Base-by-base conservation (phyloP, 495 filamentous ascomycete genomes). In the Podospora sp. region DNA sequence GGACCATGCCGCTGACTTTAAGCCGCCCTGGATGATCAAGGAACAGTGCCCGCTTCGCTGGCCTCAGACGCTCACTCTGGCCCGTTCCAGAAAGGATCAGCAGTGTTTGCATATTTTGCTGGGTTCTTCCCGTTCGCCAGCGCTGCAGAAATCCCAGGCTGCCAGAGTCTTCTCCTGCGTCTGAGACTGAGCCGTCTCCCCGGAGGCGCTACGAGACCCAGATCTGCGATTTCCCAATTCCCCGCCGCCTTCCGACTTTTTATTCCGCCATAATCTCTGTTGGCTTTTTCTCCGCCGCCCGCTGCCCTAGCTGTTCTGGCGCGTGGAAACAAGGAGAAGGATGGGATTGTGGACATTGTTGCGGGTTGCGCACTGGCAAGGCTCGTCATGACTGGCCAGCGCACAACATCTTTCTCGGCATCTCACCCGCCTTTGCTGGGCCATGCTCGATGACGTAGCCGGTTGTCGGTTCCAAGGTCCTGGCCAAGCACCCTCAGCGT, bases 391-490 rank as follows among this genome's bases (percentile, higher is more conserved):
- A 26, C 60, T 33, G 27, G 35, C 33, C 60, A 62, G 60, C 18
- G 26, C 35, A 62, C 56, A 55, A 55, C 56, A 59, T 22, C 36
- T 8, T 14, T 36, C 63, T 58, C 51, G 63, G 33, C 29, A 57
- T 56, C 33, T 57, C 63, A 56, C 51, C 29, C 29, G 8, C n/a
- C 25, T 36, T 36, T 36, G 33, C 33, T 36, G 33, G 33, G 1
- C 36, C 49, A 69, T 71, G 69, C 69, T 65, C 65, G 36, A 71
- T 71, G 69, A 71, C 69, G 69, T 71, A 71, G 61, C 65, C 26
- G 27, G 36, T 46, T 57, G 65, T 33, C 61, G 24, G 29, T 66
- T 67, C 65, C 69, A 71, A 71, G 69, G 61, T 60, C 69, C 57
- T 61, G 69, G 22, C 60, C 68, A 61, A 65, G 52, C 5, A 4